Evolutionary conservation across 805 yeast species (phyloP).

Genomic region (Debaryomyces maramus): DNA sequence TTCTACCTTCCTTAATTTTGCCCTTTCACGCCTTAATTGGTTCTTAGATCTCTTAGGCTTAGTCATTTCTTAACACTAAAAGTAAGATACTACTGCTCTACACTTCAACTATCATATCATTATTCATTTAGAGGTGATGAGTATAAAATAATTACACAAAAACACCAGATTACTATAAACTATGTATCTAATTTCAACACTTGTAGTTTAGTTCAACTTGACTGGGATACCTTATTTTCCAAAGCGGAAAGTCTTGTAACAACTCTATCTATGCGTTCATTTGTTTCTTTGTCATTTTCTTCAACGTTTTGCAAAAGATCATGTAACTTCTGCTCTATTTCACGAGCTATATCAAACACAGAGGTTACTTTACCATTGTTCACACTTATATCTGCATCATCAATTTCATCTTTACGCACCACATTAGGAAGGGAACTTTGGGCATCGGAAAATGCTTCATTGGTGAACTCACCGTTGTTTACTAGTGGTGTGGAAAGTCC

Average conservation of each 20-base stretch:
- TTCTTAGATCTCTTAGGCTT: constrained; percentile 47
- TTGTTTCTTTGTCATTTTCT: constrained; percentile 28
- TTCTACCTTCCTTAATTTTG: constrained; percentile 36
- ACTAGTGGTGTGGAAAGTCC: constrained; percentile 38
- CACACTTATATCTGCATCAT: constrained; percentile 9
- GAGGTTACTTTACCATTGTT: constrained; percentile 8
- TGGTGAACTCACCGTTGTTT: constrained; percentile 24
- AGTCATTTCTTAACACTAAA: constrained; percentile 18
- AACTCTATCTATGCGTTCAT: constrained; percentile 24
- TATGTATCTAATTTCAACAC: not conserved
- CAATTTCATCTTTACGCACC: not conserved
- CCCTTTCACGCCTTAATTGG: constrained; percentile 51
- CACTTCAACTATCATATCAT: too few species aligned
- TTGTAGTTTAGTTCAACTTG: not conserved
- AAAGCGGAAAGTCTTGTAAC: constrained; percentile 12
- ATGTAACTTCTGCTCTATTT: constrained; percentile 27
- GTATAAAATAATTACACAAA: constrained; percentile 9
- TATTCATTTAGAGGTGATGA: constrained; percentile 3
- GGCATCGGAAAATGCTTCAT: not conserved
- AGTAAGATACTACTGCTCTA: too few species aligned
- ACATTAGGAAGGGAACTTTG: constrained; percentile 1
- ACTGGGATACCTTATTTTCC: constrained; percentile 2
- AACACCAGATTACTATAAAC: not conserved
- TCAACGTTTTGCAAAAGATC: constrained; percentile 23
- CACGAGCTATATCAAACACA: constrained; percentile 35